Base-by-base conservation (phyloP, 768 basidiomycete species). In the Kwoniella sp. region DNA sequence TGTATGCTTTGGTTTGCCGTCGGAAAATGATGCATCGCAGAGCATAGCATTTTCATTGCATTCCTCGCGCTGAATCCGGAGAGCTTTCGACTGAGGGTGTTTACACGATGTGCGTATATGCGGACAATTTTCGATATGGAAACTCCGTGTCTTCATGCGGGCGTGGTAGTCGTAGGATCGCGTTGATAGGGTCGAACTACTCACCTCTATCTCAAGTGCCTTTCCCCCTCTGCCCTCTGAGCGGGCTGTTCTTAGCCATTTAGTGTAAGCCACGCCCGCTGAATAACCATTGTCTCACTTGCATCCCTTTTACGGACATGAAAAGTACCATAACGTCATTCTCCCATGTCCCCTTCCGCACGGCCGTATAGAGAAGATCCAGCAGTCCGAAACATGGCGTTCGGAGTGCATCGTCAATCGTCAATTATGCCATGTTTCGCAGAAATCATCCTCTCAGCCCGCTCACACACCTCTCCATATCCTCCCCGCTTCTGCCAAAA, bases 231-330 rank as follows among this genome's bases (percentile, higher is more conserved):
- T n/a, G n/a, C n/a, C n/a, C n/a, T n/a, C n/a, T n/a, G n/a, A n/a
- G n/a, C n/a, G n/a, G n/a, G n/a, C n/a, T n/a, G n/a, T n/a, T n/a
- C n/a, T n/a, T n/a, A n/a, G n/a, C n/a, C n/a, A n/a, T n/a, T n/a
- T n/a, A n/a, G n/a, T 44, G 40, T 15, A 44, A 44, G 40, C 40
- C 40, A 44, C 40, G 40, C 40, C 40, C 40, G 40, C 40, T 44
- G 40, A 44, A 19, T 9, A 15, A 10, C 10, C 17, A 44, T 44
- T n/a, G 33, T 33, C 33, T 33, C 33, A 33, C 33, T 13, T 33
- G 6, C 33, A 33, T 6, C 6, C 33, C 33, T 13, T 33, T 33
- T n/a, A n/a, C n/a, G n/a, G n/a, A n/a, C n/a, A n/a, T n/a, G n/a
- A n/a, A n/a, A n/a, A n/a, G n/a, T 3, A 6, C 17, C 40, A 19